A percentile compares a stretch with the other conserved stretches of the same genome.
phyloP scores from a whole-genome alignment of 192 early-diverging fungal genomes.

The Chytriomyces hyalinus region DNA sequence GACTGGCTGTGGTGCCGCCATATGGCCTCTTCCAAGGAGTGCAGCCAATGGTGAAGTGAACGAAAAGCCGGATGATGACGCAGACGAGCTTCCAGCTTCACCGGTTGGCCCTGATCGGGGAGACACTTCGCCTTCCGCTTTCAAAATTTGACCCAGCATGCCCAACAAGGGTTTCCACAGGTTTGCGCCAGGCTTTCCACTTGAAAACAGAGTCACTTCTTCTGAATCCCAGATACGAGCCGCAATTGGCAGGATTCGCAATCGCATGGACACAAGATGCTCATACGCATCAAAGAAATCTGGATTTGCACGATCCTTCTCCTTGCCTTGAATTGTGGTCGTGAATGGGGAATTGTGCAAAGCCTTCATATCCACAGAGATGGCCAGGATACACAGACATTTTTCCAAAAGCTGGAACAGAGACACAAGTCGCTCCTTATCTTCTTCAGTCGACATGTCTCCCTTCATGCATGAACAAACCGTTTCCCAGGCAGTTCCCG shows the following conservation, averaged over 20 bases:
- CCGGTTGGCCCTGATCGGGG: neutral
- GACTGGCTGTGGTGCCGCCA: constrained; percentile 40
- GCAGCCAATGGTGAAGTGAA: constrained; percentile 18
- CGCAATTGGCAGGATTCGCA: constrained; percentile 65
- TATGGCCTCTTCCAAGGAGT: constrained; percentile 21
- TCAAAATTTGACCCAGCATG: constrained; percentile 71
- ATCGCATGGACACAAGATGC: constrained; percentile 69
- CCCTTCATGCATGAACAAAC: neutral
- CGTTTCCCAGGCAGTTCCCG: constrained; percentile 55
- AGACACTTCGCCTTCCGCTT: constrained; percentile 73
- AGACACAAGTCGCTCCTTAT: constrained; percentile 47
- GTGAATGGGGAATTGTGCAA: constrained; percentile 78
- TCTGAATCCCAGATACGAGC: constrained; percentile 68
- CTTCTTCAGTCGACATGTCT: constrained; percentile 28
- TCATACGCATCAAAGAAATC: constrained; percentile 75
- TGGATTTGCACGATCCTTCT: constrained; percentile 55
- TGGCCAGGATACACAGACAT: constrained; percentile 67
- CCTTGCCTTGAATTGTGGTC: constrained; percentile 50
- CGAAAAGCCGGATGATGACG: neutral
- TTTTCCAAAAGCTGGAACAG: constrained; percentile 61
- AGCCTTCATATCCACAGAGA: constrained; percentile 71
- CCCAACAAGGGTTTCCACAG: constrained; percentile 63
- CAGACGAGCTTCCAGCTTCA: neutral
- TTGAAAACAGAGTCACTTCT: constrained; percentile 48
- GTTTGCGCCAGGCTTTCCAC: constrained; percentile 52